Evolutionary conservation across 2,329 filamentous ascomycete species (phyloP).

Genomic region (Colletotrichum sp.): DNA sequence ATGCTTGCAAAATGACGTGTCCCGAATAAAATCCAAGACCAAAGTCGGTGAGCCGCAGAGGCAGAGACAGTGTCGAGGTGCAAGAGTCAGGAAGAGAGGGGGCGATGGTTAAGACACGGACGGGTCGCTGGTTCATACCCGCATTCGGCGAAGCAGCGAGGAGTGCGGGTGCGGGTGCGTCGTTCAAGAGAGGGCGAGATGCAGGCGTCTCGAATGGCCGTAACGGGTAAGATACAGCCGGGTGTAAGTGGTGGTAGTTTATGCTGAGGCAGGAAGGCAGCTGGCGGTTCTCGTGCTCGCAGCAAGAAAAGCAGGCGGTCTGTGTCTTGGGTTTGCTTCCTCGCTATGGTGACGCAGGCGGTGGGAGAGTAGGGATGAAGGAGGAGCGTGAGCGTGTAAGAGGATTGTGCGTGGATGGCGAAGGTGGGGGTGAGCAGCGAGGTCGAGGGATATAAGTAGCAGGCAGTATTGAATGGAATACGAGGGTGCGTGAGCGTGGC

Average conservation of each 20-base stretch:
- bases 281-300: not conserved
- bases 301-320: not conserved
- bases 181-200: conserved; percentile 5
- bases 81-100: not conserved
- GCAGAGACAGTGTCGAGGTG: not conserved
- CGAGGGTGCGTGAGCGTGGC: not conserved
- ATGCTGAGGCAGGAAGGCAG: not conserved
- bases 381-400: conserved; percentile 20
- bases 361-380: conserved; percentile 15
- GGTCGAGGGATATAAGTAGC: conserved; percentile 1
- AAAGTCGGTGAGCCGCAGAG: not conserved
- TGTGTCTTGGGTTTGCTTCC: conserved; percentile 13
- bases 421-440: not conserved
- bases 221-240: conserved; percentile 12
- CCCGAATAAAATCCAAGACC: not conserved
- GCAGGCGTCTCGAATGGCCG: conserved; percentile 16
- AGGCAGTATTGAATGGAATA: not conserved
- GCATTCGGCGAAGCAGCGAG: conserved; percentile 8
- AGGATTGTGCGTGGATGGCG: conserved; percentile 9
- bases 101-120: conserved; percentile 9
- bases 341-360: conserved; percentile 12
- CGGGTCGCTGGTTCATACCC: conserved; percentile 14
- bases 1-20: not conserved
- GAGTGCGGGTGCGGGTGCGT: not conserved
- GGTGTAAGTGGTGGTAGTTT: not conserved